Evolutionary conservation across 2,329 filamentous ascomycete species (phyloP).

Genomic region (Hymenoscyphus repandus): DNA sequence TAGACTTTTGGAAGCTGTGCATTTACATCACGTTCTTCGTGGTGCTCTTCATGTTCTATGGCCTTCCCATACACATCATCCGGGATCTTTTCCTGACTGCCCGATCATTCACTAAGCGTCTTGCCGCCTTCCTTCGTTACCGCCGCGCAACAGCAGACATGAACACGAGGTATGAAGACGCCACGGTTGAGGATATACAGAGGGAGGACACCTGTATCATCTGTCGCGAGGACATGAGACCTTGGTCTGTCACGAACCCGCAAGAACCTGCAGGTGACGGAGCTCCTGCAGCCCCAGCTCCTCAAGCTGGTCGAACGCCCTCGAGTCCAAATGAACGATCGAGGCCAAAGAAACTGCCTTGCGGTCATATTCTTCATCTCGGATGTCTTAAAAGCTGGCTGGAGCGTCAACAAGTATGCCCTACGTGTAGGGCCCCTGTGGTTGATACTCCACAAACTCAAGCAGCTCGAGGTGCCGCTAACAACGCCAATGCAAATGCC

Average conservation of each 20-base stretch:
- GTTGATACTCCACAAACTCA: constrained; percentile 41
- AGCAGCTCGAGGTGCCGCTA: constrained; percentile 22
- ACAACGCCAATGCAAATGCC: constrained; percentile 24
- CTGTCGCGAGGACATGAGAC: constrained; percentile 90
- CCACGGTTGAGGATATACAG: constrained; percentile 76
- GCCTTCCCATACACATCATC: constrained; percentile 93
- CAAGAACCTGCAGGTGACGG: constrained; percentile 33
- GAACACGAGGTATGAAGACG: constrained; percentile 85
- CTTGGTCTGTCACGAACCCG: constrained; percentile 55
- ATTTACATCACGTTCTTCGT: constrained; percentile 91
- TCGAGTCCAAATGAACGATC: constrained; percentile 68
- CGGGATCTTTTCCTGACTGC: constrained; percentile 92
- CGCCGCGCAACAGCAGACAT: constrained; percentile 89
- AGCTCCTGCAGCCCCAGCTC: constrained; percentile 28
- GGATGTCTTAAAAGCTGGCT: constrained; percentile 95
- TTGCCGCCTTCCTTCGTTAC: constrained; percentile 85
- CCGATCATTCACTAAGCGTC: constrained; percentile 81
- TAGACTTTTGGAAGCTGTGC: constrained; percentile 84
- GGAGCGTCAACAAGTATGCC: constrained; percentile 94
- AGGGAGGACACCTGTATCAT: constrained; percentile 96
- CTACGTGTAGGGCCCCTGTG: constrained; percentile 84
- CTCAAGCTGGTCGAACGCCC: constrained; percentile 31
- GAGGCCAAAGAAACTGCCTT: constrained; percentile 91
- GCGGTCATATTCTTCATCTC: constrained; percentile 91
- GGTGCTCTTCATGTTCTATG: constrained; percentile 90